A percentile compares a stretch with the other conserved stretches of the same genome.
phyloP scores from a whole-genome alignment of 2,329 filamentous ascomycete genomes.

The Colletotrichum sp. region DNA sequence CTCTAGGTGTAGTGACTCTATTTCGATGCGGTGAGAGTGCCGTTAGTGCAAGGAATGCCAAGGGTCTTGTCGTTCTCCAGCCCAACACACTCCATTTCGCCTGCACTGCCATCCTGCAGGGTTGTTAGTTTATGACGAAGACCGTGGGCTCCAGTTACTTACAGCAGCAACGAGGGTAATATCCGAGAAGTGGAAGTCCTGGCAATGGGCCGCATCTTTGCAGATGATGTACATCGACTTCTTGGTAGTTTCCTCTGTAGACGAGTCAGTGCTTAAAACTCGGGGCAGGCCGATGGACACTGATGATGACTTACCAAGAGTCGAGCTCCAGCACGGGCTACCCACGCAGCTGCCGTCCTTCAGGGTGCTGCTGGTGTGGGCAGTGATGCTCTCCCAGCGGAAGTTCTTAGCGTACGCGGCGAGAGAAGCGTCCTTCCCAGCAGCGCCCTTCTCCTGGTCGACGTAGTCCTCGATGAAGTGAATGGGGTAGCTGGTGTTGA shows the following conservation, averaged over 20 bases:
- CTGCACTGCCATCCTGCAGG: background rate
- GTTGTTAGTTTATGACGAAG: background rate
- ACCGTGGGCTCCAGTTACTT: background rate
- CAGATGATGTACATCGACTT: conserved; percentile 3
- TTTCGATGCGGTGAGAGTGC: background rate
- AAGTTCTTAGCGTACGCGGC: conserved; percentile 6
- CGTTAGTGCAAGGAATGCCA: conserved; percentile 7
- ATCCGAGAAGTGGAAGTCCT: background rate
- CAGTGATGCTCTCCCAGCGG: background rate
- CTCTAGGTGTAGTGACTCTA: background rate
- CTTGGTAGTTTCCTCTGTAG: background rate
- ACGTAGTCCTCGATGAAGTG: conserved; percentile 14
- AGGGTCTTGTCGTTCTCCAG: background rate
- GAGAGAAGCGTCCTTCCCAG: background rate
- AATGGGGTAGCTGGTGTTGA: conserved; percentile 1
- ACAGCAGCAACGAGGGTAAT: background rate
- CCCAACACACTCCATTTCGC: conserved; percentile 4
- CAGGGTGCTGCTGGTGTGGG: background rate
- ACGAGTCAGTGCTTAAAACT: background rate
- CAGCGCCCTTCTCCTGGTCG: conserved; percentile 4
- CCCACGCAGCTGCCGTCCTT: conserved; percentile 1
- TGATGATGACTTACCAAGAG: background rate
- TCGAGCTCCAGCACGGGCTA: conserved; percentile 3
- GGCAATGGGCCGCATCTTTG: conserved; percentile 7
- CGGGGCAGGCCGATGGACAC: background rate